A percentile compares a stretch with the other conserved stretches of the same genome.
phyloP scores from a whole-genome alignment of 768 basidiomycete species.

The Pleurotus sapidus region DNA sequence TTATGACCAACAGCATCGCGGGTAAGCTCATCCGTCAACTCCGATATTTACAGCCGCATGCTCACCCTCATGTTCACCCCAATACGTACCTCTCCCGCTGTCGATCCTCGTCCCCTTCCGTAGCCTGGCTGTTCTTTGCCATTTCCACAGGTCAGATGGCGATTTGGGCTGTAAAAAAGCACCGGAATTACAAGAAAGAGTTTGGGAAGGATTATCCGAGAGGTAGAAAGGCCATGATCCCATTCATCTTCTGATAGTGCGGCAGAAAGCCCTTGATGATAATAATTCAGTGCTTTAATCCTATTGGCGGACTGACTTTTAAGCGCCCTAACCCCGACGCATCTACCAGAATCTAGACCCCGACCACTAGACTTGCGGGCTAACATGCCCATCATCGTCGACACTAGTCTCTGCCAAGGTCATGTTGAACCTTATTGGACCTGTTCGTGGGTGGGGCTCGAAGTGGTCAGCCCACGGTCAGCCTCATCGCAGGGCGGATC shows the following conservation, averaged over 20 bases:
- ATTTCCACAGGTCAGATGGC: conserved; percentile 69
- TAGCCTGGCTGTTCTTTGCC: conserved; percentile 64
- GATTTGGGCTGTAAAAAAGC: conserved; percentile 90
- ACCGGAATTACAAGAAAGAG: conserved; percentile 86
- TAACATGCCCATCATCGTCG: background rate
- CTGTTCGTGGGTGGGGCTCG: too few relatives aligned
- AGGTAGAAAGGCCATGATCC: conserved; percentile 75
- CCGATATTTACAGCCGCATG: background rate
- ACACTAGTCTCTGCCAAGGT: background rate
- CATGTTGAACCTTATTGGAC: background rate
- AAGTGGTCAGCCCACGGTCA: too few relatives aligned
- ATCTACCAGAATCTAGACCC: background rate
- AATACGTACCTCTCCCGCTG: conserved; percentile 3
- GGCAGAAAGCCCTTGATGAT: background rate
- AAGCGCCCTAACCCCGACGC: background rate
- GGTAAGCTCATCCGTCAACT: conserved; percentile 43
- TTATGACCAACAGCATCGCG: conserved; percentile 75
- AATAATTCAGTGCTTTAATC: background rate
- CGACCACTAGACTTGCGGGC: conserved; percentile 1
- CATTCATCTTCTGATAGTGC: conserved; percentile 55
- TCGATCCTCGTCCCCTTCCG: background rate
- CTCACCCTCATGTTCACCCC: background rate
- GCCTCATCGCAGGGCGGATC: background rate
- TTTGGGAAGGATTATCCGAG: conserved; percentile 85
- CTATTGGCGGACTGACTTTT: background rate